Evolutionary conservation across 305 asterid species (phyloP).

Genomic region (Solanum hybrid): DNA sequence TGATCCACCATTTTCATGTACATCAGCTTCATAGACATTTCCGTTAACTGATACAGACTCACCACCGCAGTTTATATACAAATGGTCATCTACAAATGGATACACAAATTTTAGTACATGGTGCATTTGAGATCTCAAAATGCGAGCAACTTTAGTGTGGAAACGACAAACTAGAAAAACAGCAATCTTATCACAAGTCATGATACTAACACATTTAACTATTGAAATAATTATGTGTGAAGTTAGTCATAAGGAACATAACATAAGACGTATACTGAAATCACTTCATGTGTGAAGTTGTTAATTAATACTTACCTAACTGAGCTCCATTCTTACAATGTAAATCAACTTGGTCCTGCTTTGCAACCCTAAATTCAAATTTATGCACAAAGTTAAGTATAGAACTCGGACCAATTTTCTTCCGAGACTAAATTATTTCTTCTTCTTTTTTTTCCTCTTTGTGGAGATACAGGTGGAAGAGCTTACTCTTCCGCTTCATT

Average conservation of each 20-base stretch:
- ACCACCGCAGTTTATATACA: conserved; percentile 24
- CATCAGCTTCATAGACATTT: conserved; percentile 10
- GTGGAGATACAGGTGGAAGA: not conserved
- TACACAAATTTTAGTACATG: not conserved
- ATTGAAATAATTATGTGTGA: not conserved
- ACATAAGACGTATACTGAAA: not conserved
- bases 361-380: not conserved
- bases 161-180: not conserved
- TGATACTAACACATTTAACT: not conserved
- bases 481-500: not conserved
- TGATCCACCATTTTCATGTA: conserved; percentile 5
- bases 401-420: not conserved
- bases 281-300: not conserved
- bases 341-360: conserved; percentile 5
- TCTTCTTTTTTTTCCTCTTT: not conserved
- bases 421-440: not conserved
- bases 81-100: conserved; percentile 11
- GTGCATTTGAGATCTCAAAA: not conserved
- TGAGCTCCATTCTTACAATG: not conserved
- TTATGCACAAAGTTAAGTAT: not conserved
- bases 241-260: not conserved
- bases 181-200: not conserved
- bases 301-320: not conserved
- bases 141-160: not conserved
- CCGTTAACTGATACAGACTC: not conserved